Evolutionary conservation across 2,329 filamentous ascomycete species (phyloP).

Genomic region (Aspergillus hiratsukae): DNA sequence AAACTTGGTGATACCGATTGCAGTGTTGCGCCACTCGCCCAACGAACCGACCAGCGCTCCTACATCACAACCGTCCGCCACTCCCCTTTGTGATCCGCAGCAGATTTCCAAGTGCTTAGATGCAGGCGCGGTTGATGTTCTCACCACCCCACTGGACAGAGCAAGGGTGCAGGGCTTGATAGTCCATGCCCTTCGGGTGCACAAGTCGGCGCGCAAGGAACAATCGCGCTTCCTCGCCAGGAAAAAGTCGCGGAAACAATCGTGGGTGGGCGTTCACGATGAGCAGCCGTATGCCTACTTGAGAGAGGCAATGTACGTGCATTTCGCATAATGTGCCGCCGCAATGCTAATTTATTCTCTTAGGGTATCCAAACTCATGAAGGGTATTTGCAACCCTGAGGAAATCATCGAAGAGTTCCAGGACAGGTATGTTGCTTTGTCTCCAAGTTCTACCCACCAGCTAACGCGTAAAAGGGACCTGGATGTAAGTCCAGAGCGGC

Average conservation of each 20-base stretch:
- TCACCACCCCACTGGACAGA: conserved; percentile 71
- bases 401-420: conserved; percentile 59
- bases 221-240: conserved; percentile 67
- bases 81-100: conserved; percentile 44
- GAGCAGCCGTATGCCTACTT: conserved; percentile 85
- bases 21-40: conserved; percentile 37
- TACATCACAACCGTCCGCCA: conserved; percentile 21
- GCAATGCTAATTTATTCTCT: conserved; percentile 1
- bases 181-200: conserved; percentile 77
- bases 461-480: conserved; percentile 50
- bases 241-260: conserved; percentile 74
- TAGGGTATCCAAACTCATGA: conserved; percentile 78
- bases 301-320: conserved; percentile 70
- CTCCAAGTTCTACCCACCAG: conserved; percentile 4
- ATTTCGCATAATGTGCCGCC: neutral
- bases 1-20: conserved; percentile 48
- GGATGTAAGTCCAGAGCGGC: conserved; percentile 62
- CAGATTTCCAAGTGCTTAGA: conserved; percentile 71
- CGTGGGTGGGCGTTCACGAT: conserved; percentile 85
- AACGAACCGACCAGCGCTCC: conserved; percentile 11
- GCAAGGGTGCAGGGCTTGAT: conserved; percentile 71
- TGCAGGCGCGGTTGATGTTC: conserved; percentile 78
- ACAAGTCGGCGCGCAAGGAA: conserved; percentile 70
- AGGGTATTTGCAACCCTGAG: conserved; percentile 73
- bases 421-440: conserved; percentile 47